Base-by-base conservation (phyloP, 371 early-diverging fungal genomes). In the Rhizopus stolonifer region DNA sequence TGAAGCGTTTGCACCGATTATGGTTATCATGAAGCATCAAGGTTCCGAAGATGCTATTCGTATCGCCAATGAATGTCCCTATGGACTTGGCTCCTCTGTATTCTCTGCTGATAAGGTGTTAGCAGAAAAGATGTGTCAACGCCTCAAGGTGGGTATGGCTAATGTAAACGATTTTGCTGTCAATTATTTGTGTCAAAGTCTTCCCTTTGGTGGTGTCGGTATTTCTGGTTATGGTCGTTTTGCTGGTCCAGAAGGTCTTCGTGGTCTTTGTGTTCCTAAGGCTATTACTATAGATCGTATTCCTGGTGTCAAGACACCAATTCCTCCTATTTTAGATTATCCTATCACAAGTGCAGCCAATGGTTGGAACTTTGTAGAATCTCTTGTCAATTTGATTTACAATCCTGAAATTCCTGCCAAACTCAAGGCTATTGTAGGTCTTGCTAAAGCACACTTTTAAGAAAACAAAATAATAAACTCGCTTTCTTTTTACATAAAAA, bases 81-180 rank as follows among this genome's bases (percentile, higher is more conserved):
- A 84, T 67, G 89, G 89, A 25, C 83, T 92, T 31, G 91, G 91
- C n/a, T 81, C 87, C 9, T 84, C 83, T 49, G 89, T 92, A 7
- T 92, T 91, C 60, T 87, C 91, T 2, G 73, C 79, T 31, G 84
- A 90, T 58, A 82, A 81, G 32, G 56, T 46, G 2, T 69, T 81
- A 32, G 93, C 82, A n/a, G 72, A 80, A 31, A 71, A 73, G 14
- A 74, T 93, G 55, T 79, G 85, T 23, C 67, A 81, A 24, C 64
- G 63, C n/a, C 70, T 93, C 46, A 80, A 81, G 53, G 78, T 78
- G 0, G 93, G 93, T 26, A 93, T 93, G 92, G 65, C 84, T 53
- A 93, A 93, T 46, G 73, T 92, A 59, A 93, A 93, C 58, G 93
- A 92, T 67, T 93, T 91, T 60, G 93, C 85, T 15, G 86, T 85